A percentile compares a stretch with the other conserved stretches of the same genome.
Evolutionary conservation across 1,284 basidiomycete species (phyloP).

Genomic region (Ceratobasidium sp.): DNA sequence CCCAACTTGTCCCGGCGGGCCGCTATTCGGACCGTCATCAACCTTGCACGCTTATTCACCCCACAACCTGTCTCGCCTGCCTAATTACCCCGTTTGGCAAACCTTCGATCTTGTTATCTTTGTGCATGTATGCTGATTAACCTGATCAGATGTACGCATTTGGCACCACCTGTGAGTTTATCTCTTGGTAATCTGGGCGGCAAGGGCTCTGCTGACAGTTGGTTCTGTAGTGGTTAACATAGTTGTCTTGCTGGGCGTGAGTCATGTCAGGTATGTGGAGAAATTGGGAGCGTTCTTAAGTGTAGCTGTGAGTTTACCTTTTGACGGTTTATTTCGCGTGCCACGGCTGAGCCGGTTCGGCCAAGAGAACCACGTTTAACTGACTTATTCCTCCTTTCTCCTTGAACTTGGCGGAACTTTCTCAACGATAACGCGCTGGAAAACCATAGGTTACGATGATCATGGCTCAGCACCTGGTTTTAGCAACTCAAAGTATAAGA

Average conservation of each 20-base stretch:
- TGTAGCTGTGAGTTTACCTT: constrained; percentile 33
- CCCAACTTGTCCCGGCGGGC: background rate
- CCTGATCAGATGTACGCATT: constrained; percentile 34
- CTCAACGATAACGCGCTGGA: background rate
- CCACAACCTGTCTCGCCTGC: background rate
- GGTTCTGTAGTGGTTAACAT: constrained; percentile 20
- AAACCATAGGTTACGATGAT: constrained; percentile 33
- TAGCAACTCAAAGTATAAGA: constrained; percentile 41
- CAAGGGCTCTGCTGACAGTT: constrained; percentile 3
- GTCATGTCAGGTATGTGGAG: constrained; percentile 40
- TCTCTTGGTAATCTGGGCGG: background rate
- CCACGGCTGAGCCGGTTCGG: background rate
- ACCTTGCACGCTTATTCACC: constrained; percentile 24
- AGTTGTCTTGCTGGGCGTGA: constrained; percentile 21
- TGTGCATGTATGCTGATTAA: constrained; percentile 16
- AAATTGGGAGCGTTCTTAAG: constrained; percentile 37
- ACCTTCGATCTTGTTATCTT: constrained; percentile 1
- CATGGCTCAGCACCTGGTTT: constrained; percentile 35
- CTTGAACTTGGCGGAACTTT: background rate
- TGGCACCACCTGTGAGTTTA: constrained; percentile 30
- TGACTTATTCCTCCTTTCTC: constrained; percentile 11
- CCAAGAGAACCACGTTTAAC: constrained; percentile 6
- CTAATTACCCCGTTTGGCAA: constrained; percentile 20
- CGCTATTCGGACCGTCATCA: constrained; percentile 1
- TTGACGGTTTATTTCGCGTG: background rate